Base-by-base conservation (phyloP, 805 yeast species). In the Sugiyamaella lignohabitans region DNA sequence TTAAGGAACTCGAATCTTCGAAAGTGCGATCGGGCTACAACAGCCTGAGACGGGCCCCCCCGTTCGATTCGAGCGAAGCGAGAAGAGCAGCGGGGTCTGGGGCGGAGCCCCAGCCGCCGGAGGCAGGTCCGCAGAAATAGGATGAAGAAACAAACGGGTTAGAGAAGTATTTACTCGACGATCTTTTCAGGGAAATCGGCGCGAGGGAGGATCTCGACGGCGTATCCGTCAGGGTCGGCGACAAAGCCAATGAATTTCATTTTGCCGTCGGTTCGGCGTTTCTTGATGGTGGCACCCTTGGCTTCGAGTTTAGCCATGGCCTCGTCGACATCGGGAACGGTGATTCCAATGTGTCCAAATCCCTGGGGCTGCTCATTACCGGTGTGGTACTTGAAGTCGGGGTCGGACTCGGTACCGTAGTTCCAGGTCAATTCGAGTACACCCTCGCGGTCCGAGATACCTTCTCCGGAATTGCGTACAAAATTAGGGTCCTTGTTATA, bases 381-480 rank as follows among this genome's bases (percentile, higher is more conserved):
- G 53, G 78, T 80, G 66, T 88, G 95, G 66, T 91, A 93, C 43
- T 73, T 68, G 68, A 87, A 86, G 3, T 74, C 72, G 16, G 75
- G 73, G 52, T 91, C 96, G 18, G 68, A 59, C 63, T 93, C 98
- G 19, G 97, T 87, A 19, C 98, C 98, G 82, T 87, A 91, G 70
- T 93, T 93, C 69, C 87, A 91, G 40, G 98, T 91, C 61, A 93
- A 73, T 68, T 93, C 98, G 46, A 93, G 65, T 10, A 93, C 67
- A 18, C 91, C 82, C 62, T 86, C 87, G 50, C 80, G 68, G 43
- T 58, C 56, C 39, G 61, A 57, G 10, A 53, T 55, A 23, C 57
- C 58, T 8, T 49, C 59, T 19, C 71, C 67, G 30, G 70, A 59
- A 38, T 65, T 61, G 38, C 73, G 72, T 47, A 74, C 80, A 58